Conservation (phyloP, 306 rosid species). For the Vicia villosa region DNA sequence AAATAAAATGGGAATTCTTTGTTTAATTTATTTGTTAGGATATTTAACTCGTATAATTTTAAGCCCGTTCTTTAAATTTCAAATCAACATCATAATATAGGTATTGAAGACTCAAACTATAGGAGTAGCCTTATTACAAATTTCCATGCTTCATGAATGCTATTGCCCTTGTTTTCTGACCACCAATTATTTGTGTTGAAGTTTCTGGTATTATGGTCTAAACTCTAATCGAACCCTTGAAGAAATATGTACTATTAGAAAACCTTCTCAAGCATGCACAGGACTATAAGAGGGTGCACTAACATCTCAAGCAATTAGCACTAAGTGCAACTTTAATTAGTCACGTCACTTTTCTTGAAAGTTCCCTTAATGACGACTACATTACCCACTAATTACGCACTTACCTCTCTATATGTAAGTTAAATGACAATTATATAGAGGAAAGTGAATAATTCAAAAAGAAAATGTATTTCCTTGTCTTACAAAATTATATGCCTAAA, state of each 20-base stretch:
- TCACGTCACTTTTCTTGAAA: slow-evolving; percentile 9
- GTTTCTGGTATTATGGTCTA: slow-evolving; percentile 10
- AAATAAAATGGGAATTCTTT: too few species aligned
- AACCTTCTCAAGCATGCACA: slow-evolving; percentile 21
- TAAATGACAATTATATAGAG: not conserved
- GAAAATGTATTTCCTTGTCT: too few species aligned
- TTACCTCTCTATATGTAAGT: not conserved
- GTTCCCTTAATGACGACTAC: slow-evolving; percentile 46
- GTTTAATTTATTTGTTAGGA: too few species aligned
- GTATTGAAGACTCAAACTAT: not conserved
- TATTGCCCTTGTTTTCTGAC: slow-evolving; percentile 1
- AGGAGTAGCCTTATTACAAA: not conserved
- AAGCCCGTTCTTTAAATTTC: too few species aligned
- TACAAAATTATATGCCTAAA: too few species aligned
- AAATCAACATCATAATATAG: not conserved
- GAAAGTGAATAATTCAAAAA: not conserved
- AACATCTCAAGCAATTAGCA: slow-evolving; percentile 3
- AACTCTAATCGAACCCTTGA: slow-evolving; percentile 26
- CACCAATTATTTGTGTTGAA: slow-evolving; percentile 33
- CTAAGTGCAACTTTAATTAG: slow-evolving; percentile 2
- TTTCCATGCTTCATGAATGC: slow-evolving; percentile 3
- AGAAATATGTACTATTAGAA: not conserved
- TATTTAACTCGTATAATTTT: too few species aligned
- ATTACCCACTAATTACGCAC: slow-evolving; percentile 42
- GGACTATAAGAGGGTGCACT: slow-evolving; percentile 27